Base-by-base conservation (phyloP, 1,284 basidiomycete species). In the Bondarzewia mesenterica region DNA sequence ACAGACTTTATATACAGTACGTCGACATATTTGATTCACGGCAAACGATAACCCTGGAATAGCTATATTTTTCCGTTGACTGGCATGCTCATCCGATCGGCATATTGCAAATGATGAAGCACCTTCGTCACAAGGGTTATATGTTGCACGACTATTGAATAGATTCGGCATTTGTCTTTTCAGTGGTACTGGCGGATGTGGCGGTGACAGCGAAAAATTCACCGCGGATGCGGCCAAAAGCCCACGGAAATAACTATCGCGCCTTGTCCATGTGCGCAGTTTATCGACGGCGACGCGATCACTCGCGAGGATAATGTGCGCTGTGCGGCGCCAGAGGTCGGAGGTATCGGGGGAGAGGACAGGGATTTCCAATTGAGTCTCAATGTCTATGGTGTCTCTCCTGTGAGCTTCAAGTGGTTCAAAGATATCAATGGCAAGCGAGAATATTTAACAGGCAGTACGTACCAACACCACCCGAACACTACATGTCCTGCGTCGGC, bases 231-330 rank as follows among this genome's bases (percentile, higher is more conserved):
- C n/a, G n/a, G n/a, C n/a, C n/a, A n/a, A n/a, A n/a, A n/a, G n/a
- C 77, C 81, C 15, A 71, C 75, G n/a, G 78, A 86, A 50, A 74
- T 89, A n/a, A 75, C 80, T 0, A 69, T 95, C 47, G 83, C 84
- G 7, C 87, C 89, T 18, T 96, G 93, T 61, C 93, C 93, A 1
- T 73, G 71, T 4, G 90, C 82, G 2, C 73, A 77, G 52, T 90
- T 90, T 58, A 69, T 70, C 32, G 71, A 75, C 4, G 73, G 75
- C 44, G 60, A 59, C 25, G 61, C 67, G 39, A 53, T 67, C 14
- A 54, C 65, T 32, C 65, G 69, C 7, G 66, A 69, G 7, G 64
- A 76, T 32, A 69, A 77, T 7, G 64, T 85, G 47, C 79, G 82
- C n/a, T 93, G 91, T 61, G 75, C 65, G 1, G 52, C 60, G 7